These are phyloP conservation scores for Fusarium pilosicola DNA, from an alignment of 2,329 filamentous ascomycete genomes.

Conservation along the genomic window DNA sequence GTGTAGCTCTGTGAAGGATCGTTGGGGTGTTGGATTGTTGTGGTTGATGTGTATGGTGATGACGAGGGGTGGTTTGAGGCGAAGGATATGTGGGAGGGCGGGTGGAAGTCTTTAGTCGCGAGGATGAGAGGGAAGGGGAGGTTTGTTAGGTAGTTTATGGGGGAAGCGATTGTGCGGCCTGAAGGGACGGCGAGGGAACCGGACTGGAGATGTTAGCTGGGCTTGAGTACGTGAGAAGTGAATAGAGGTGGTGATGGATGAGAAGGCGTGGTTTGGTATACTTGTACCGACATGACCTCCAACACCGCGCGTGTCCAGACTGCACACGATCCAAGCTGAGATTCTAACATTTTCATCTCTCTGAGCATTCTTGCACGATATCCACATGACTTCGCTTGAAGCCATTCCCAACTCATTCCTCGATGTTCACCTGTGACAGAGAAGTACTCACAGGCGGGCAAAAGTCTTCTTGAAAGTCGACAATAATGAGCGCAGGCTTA, in stretches of 20 bases:
- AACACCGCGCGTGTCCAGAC: background rate
- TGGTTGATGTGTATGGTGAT: conserved; percentile 72
- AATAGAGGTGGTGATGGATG: no score
- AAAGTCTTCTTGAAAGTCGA: conserved; percentile 96
- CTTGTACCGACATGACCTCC: background rate
- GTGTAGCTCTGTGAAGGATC: conserved; percentile 71
- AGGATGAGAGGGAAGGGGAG: conserved; percentile 79
- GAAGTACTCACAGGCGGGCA: conserved; percentile 78
- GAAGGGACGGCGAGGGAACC: conserved; percentile 84
- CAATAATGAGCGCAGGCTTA: conserved; percentile 70
- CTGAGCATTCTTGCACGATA: background rate
- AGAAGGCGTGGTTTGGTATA: no score
- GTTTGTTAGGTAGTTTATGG: conserved; percentile 78
- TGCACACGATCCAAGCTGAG: background rate
- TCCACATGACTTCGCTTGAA: background rate
- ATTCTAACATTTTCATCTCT: background rate
- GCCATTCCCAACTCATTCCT: background rate
- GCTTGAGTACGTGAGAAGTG: no score
- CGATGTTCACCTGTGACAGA: background rate
- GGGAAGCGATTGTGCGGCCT: conserved; percentile 74
- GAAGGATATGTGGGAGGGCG: conserved; percentile 85
- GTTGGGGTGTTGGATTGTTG: conserved; percentile 73
- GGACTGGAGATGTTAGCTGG: conserved; percentile 62
- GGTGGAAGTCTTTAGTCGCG: conserved; percentile 95
- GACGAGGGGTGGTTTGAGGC: conserved; percentile 78